phyloP scores from a whole-genome alignment of 805 yeast genomes.

The Candida piceae region DNA sequence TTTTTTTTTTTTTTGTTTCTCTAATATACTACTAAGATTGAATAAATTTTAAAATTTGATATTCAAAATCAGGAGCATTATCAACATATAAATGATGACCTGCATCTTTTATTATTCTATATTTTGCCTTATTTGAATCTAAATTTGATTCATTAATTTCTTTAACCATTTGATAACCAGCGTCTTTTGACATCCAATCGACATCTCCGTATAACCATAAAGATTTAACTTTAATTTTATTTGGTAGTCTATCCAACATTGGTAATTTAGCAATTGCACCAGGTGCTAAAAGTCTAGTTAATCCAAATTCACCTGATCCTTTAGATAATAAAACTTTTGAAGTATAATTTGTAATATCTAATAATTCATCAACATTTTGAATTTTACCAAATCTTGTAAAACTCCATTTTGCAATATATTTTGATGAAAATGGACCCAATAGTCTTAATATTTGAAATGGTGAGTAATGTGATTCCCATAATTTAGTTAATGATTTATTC shows the following conservation, averaged over 20 bases:
- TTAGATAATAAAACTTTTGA: constrained; percentile 46
- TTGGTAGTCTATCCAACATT: constrained; percentile 46
- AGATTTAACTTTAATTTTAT: constrained; percentile 36
- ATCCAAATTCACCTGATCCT: constrained; percentile 62
- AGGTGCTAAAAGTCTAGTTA: constrained; percentile 54
- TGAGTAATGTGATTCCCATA: constrained; percentile 53
- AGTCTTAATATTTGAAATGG: constrained; percentile 49
- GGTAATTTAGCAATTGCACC: constrained; percentile 58
- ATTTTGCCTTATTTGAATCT: constrained; percentile 23
- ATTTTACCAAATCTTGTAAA: constrained; percentile 37
- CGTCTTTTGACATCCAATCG: constrained; percentile 68
- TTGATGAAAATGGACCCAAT: constrained; percentile 51
- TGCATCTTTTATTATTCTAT: constrained; percentile 36
- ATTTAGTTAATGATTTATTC: constrained; percentile 32
- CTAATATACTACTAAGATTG: background rate
- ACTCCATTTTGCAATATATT: constrained; percentile 50
- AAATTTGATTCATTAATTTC: constrained; percentile 21
- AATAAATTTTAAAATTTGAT: constrained; percentile 24
- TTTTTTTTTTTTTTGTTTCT: background rate
- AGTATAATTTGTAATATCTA: constrained; percentile 48
- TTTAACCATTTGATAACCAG: constrained; percentile 44
- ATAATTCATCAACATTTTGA: constrained; percentile 25
- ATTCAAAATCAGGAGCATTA: constrained; percentile 34
- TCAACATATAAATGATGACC: constrained; percentile 56
- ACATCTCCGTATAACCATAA: constrained; percentile 62